A percentile compares a stretch with the other conserved stretches of the same genome.
Conservation (phyloP, 495 filamentous ascomycete species). For the Viridothelium virens region DNA sequence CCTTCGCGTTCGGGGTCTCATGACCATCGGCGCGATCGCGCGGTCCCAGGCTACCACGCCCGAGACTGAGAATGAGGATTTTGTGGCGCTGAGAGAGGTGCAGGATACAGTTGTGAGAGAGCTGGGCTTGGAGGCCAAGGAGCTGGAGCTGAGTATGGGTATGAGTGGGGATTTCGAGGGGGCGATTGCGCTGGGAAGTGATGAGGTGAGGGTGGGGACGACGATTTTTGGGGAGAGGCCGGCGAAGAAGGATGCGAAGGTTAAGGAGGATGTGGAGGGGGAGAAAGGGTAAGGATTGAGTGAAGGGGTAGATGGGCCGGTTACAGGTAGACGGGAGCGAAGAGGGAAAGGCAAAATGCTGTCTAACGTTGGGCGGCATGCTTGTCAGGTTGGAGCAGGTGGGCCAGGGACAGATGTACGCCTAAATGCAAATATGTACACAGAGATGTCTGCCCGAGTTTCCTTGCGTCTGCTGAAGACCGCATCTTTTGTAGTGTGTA, state of each 20-base stretch:
- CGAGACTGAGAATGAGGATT: conserved; percentile 88
- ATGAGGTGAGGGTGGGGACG: conserved; percentile 91
- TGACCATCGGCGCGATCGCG: conserved; percentile 96
- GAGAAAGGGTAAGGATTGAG: neutral
- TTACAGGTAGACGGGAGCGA: neutral
- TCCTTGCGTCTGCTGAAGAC: neutral
- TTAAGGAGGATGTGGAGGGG: conserved; percentile 26
- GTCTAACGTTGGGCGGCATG: neutral
- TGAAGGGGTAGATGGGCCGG: neutral
- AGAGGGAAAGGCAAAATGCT: neutral
- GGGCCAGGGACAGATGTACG: neutral
- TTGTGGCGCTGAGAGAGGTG: conserved; percentile 57
- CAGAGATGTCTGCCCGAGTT: neutral
- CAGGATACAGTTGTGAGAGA: conserved; percentile 54
- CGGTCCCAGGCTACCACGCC: conserved; percentile 57
- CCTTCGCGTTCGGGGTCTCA: conserved; percentile 70
- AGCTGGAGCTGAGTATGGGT: conserved; percentile 62
- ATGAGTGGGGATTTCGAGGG: conserved; percentile 97
- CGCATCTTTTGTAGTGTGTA: neutral
- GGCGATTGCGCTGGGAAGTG: conserved; percentile 73
- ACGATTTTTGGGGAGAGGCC: conserved; percentile 84
- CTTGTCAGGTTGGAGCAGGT: neutral
- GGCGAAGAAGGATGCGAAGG: conserved; percentile 60
- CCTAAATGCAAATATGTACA: conserved; percentile 4
- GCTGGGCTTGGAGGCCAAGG: conserved; percentile 40